Evolutionary conservation across 2,329 filamentous ascomycete species (phyloP), one percentile per base, ranked within the genome.

Genomic region (Aspergillus pseudoglaucus): DNA sequence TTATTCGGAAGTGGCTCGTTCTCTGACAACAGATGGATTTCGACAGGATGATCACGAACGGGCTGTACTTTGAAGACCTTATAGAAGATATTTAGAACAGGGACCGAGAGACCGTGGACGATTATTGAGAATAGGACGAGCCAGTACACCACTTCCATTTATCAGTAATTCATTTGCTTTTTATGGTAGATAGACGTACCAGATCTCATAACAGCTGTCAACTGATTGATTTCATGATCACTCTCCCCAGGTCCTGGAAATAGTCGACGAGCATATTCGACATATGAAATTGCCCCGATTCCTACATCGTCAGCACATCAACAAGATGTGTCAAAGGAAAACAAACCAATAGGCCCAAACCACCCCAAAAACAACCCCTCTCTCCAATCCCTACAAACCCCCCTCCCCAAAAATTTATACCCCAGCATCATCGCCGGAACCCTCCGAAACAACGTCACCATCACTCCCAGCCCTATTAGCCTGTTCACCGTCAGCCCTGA

Each of bases 311-410:
- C 25, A 45, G 22, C 6, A 15, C 15, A 20, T 20, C 20, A 20
- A 20, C 20, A 20, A 2, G 2, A 3, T 20, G 20, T 3, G 20
- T 20, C 3, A 4, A 20, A 20, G 15, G 2, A 7, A 7, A 14
- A 7, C 58, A 39, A 53, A 67, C 63, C 65, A 39, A 74, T 73
- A 12, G 70, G 72, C 1, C 69, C 71, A 51, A 74, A 74, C 50
- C 82, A 81, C 0, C 80, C 80, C 77, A 82, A 79, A 49, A 83
- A 82, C 0, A 83, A 56, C 0, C 79, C 80, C 50, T 83, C 79
- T 53, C 76, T 78, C 70, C 74, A 81, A 55, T 72, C 65, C n/a
- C 71, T 71, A 47, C 75, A 72, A 0, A 75, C 70, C 9, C 10
- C n/a, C 2, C 65, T 64, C 0, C 78, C 77, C 75, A 82, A 79